Conservation (phyloP, 306 rosid genomes). For the Sophora flavescens region DNA sequence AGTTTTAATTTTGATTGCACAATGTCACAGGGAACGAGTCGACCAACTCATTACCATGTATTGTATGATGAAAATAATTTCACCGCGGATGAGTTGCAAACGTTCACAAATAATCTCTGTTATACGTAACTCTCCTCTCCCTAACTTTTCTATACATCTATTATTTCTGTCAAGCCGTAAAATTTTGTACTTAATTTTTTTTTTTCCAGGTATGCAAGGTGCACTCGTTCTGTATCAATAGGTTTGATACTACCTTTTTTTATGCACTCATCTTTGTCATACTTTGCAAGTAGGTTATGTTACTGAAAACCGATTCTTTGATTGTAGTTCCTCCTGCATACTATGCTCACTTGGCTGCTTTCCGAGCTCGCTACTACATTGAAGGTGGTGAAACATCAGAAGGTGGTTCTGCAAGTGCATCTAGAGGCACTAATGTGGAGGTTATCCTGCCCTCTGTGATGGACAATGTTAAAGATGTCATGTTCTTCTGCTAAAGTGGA, state of each 20-base stretch:
- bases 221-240: conserved; percentile 55
- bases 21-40: conserved; percentile 55
- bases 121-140: conserved; percentile 48
- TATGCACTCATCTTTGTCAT: neutral
- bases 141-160: neutral
- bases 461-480: conserved; percentile 44
- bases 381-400: conserved; percentile 48
- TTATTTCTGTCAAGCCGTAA: neutral
- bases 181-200: neutral
- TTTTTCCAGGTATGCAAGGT: conserved; percentile 55
- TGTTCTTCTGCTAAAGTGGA: conserved; percentile 51
- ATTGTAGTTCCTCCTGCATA: conserved; percentile 61
- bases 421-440: neutral
- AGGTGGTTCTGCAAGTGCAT: conserved; percentile 37
- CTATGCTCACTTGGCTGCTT: conserved; percentile 59
- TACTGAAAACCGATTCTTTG: neutral
- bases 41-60: conserved; percentile 57
- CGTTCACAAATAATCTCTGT: conserved; percentile 50
- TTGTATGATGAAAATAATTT: conserved; percentile 50
- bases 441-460: conserved; percentile 14
- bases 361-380: conserved; percentile 54
- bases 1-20: neutral
- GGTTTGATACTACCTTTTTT: conserved; percentile 28
- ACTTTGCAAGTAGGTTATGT: neutral
- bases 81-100: conserved; percentile 44